Conservation (phyloP, 768 basidiomycete genomes). For the Mycena polygramma region DNA sequence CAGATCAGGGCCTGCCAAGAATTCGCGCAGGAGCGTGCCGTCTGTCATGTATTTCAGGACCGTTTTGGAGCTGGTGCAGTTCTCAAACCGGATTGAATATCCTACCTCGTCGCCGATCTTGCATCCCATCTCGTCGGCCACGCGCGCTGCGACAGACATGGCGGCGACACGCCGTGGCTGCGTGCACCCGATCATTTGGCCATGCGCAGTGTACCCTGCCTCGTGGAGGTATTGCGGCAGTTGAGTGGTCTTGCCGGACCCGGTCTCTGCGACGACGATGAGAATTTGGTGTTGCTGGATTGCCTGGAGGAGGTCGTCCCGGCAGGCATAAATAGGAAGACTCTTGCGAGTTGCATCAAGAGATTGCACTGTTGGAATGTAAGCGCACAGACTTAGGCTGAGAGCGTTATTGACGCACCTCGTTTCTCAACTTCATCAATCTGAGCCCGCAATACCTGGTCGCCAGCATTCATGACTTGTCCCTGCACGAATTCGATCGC, state of each 20-base stretch:
- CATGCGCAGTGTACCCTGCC: slow-evolving; percentile 88
- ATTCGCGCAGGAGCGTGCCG: slow-evolving; percentile 98
- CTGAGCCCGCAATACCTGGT: slow-evolving; percentile 3
- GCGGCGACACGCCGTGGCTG: slow-evolving; percentile 99
- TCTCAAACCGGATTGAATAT: slow-evolving; percentile 98
- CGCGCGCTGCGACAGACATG: slow-evolving; percentile 98
- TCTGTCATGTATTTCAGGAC: slow-evolving; percentile 99
- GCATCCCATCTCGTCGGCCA: slow-evolving; percentile 97
- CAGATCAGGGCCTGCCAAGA: slow-evolving; percentile 92
- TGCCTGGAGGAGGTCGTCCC: slow-evolving; percentile 2
- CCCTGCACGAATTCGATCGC: slow-evolving; percentile 13
- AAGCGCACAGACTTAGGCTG: too few relatives aligned
- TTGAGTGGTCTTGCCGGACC: slow-evolving; percentile 98
- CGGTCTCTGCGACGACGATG: slow-evolving; percentile 97
- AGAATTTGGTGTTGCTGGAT: slow-evolving; percentile 81
- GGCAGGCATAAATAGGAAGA: slow-evolving; percentile 7
- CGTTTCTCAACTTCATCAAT: slow-evolving; percentile 12
- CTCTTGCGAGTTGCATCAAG: slow-evolving; percentile 2
- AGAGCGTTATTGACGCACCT: background rate
- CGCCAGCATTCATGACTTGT: background rate
- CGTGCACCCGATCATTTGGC: slow-evolving; percentile 90
- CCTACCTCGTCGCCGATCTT: slow-evolving; percentile 97
- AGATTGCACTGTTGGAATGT: slow-evolving; percentile 6
- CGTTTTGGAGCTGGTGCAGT: slow-evolving; percentile 97
- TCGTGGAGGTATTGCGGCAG: slow-evolving; percentile 99